Evolutionary conservation across 441 rosid genomes (phyloP).

Genomic region (Omphalea diandra): DNA sequence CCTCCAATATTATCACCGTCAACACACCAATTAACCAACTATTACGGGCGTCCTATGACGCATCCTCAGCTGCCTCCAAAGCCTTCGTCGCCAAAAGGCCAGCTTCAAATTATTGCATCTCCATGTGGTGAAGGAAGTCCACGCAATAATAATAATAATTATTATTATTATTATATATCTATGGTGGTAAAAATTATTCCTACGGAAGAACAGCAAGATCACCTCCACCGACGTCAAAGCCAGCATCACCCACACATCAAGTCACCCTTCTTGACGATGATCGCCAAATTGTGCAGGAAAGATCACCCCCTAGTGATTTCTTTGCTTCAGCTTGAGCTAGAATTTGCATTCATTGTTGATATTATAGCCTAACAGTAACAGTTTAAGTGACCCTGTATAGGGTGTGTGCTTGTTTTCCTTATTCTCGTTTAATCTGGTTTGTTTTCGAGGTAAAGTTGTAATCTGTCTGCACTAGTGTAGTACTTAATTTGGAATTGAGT

Average conservation of each 20-base stretch:
- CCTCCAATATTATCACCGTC: neutral
- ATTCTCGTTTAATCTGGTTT: neutral
- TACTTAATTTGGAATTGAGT: too few species aligned
- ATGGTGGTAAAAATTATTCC: conserved; percentile 5
- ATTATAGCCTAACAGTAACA: too few species aligned
- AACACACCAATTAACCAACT: neutral
- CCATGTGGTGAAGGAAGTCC: neutral
- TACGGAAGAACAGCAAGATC: neutral
- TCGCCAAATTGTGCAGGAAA: too few species aligned
- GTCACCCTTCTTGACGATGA: too few species aligned
- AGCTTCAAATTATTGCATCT: neutral
- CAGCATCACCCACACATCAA: neutral
- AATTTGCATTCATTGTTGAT: too few species aligned
- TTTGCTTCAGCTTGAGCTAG: too few species aligned
- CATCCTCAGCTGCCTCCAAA: neutral
- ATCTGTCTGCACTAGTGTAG: too few species aligned
- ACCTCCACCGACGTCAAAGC: neutral
- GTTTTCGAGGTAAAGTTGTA: neutral
- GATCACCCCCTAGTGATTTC: too few species aligned
- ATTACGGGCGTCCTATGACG: neutral
- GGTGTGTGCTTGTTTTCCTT: too few species aligned
- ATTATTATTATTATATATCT: neutral
- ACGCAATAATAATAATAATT: too few species aligned
- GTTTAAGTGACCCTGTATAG: too few species aligned
- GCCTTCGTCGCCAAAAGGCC: neutral